Conservation (phyloP, 495 filamentous ascomycete genomes). For the Penicillium pancosmium region DNA sequence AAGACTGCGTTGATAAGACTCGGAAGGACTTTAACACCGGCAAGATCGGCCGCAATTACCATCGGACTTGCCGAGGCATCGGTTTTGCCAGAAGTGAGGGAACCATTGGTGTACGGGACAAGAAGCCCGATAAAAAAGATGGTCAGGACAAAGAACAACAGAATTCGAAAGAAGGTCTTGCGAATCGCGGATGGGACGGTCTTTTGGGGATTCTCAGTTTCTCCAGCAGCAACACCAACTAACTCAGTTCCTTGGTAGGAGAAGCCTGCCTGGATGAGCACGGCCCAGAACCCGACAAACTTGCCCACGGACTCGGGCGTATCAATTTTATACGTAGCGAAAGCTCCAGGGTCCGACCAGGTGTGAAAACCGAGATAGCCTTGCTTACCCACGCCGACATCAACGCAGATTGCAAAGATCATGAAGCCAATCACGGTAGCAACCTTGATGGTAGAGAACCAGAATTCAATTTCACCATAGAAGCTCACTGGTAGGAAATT, state of each 20-base stretch:
- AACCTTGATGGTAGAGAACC: slow-evolving; percentile 63
- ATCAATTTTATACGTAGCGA: slow-evolving; percentile 57
- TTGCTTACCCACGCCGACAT: slow-evolving; percentile 58
- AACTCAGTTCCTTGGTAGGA: slow-evolving; percentile 71
- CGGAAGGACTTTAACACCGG: slow-evolving; percentile 66
- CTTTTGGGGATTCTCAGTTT: slow-evolving; percentile 64
- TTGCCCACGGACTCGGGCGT: slow-evolving; percentile 59
- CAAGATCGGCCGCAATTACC: slow-evolving; percentile 62
- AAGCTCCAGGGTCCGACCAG: slow-evolving; percentile 65
- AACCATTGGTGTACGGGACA: slow-evolving; percentile 50
- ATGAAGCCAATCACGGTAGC: slow-evolving; percentile 61
- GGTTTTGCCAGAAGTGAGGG: slow-evolving; percentile 34
- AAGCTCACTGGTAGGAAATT: slow-evolving; percentile 60
- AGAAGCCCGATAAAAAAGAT: slow-evolving; percentile 71
- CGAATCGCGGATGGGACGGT: slow-evolving; percentile 67
- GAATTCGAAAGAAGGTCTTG: slow-evolving; percentile 69
- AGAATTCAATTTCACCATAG: slow-evolving; percentile 61
- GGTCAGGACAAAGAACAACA: slow-evolving; percentile 67
- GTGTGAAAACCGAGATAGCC: slow-evolving; percentile 60
- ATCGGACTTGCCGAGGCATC: slow-evolving; percentile 67
- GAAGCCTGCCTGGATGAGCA: slow-evolving; percentile 55
- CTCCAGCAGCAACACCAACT: slow-evolving; percentile 67
- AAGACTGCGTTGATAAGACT: slow-evolving; percentile 79
- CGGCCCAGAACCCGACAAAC: slow-evolving; percentile 44
- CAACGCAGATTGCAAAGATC: slow-evolving; percentile 61